These are phyloP conservation scores for Calonectria naviculata DNA, from an alignment of 2,329 filamentous ascomycete genomes.

Conservation along the genomic window DNA sequence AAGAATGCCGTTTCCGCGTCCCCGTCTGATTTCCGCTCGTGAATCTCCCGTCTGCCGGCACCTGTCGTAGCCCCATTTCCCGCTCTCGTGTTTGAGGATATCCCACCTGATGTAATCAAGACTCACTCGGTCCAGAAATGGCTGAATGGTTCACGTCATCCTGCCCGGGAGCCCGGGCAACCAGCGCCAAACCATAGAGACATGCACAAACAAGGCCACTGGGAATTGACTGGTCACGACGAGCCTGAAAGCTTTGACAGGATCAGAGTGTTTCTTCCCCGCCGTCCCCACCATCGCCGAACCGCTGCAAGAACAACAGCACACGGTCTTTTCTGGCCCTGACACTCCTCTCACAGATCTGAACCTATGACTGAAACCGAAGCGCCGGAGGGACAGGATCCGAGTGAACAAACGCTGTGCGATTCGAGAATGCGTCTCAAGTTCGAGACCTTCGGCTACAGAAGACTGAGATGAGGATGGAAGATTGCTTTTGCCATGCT, in stretches of 20 bases:
- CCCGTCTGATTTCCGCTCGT: not conserved
- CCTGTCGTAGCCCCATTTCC: constrained; percentile 1
- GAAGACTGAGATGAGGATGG: not conserved
- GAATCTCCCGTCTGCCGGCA: constrained; percentile 4
- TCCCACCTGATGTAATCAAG: not conserved
- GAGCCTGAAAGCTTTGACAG: not conserved
- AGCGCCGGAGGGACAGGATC: constrained; percentile 10
- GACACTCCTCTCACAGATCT: not conserved
- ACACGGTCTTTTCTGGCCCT: not conserved
- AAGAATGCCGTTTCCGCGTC: not conserved
- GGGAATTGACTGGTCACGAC: not conserved
- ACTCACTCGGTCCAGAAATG: not conserved
- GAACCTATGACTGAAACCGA: constrained; percentile 16
- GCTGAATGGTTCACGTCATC: not conserved
- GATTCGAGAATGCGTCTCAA: not conserved
- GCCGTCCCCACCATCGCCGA: not conserved
- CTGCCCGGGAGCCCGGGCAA: not conserved
- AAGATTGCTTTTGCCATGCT: not conserved
- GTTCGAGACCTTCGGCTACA: not conserved
- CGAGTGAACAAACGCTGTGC: not conserved
- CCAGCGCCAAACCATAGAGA: not conserved
- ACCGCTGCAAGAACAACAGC: not conserved
- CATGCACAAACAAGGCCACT: not conserved
- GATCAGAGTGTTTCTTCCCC: not conserved
- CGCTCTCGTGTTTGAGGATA: not conserved